Base-by-base conservation (phyloP, 2,329 filamentous ascomycete genomes). In the Fusarium kyushuense region DNA sequence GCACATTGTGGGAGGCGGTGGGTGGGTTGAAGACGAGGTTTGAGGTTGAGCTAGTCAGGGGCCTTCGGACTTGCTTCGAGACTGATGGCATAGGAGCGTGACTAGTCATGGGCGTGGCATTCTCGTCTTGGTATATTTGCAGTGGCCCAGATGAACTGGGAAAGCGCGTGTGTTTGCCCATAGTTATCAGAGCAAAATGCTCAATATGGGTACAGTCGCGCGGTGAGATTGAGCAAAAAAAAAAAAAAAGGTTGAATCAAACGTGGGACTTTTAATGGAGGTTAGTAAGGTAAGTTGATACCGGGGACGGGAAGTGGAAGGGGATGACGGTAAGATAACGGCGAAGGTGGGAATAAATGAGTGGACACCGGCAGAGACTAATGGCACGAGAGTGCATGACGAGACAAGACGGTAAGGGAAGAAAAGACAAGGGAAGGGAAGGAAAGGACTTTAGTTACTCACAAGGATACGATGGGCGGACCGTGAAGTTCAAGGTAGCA, bases 11-110 rank as follows among this genome's bases (percentile, higher is more conserved):
- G 62, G 83, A 78, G 62, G 84, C 77, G 70, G 83, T 78, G 66
- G 87, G 84, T 25, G 91, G 90, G 71, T 91, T 89, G 72, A 95
- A 84, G 57, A 90, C 81, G 72, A 90, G 84, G 78, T 92, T 92
- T 65, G 84, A 82, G 79, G 85, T 86, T 71, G 84, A 79, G 67
- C 74, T 81, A 70, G 81, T 79, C 13, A 87, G 78, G 29, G 84
- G 82, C 46, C 83, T 82, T 54, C 84, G 82, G 33, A 80, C 76
- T 27, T 82, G 81, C 63, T 83, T 86, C 51, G 80, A 75, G 51
- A 82, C 78, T 45, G 82, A 79, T 32, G 85, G 84, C 85, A 88
- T 87, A 36, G 85, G 84, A 42, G 85, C 84, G 71, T 87, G 84
- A 76, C 83, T 87, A 63, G 84, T 83, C 78, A 86, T 85, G 38